Evolutionary conservation across 2,329 filamentous ascomycete species (phyloP).

Genomic region (Cordyceps fumosorosea): DNA sequence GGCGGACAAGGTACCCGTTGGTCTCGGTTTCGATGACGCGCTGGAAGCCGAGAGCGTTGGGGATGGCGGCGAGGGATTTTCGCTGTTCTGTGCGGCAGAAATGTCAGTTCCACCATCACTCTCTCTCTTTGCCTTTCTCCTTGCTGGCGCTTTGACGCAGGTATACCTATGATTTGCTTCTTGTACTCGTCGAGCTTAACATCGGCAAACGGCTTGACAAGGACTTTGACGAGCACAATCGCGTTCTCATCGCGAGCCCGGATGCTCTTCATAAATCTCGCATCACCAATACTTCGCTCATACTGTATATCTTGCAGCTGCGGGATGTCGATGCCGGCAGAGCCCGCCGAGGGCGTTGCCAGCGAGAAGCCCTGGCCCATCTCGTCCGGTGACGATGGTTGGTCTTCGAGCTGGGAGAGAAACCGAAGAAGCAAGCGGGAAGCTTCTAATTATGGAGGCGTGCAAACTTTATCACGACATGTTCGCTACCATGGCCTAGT

Average conservation of each 20-base stretch:
- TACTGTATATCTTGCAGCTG: slow-evolving; percentile 87
- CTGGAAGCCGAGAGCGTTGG: slow-evolving; percentile 87
- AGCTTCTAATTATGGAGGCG: not conserved
- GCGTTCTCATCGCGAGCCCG: slow-evolving; percentile 85
- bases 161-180: slow-evolving; percentile 62
- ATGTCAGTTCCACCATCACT: not conserved
- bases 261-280: slow-evolving; percentile 94
- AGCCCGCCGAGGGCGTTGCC: slow-evolving; percentile 82
- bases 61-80: slow-evolving; percentile 70
- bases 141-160: not conserved
- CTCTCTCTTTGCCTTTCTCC: not conserved
- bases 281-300: slow-evolving; percentile 85
- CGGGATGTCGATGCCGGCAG: slow-evolving; percentile 87
- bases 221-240: slow-evolving; percentile 86
- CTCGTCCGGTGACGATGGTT: not conserved
- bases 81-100: slow-evolving; percentile 58
- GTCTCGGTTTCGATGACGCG: slow-evolving; percentile 85
- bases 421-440: not conserved
- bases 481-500: not conserved
- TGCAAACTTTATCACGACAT: not conserved
- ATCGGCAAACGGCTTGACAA: slow-evolving; percentile 83
- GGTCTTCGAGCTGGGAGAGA: not conserved
- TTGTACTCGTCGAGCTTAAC: slow-evolving; percentile 77
- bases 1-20: slow-evolving; percentile 87
- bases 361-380: slow-evolving; percentile 99